Evolutionary conservation across 257 asterid genomes (phyloP).

Genomic region (Przewalskia tangutica): DNA sequence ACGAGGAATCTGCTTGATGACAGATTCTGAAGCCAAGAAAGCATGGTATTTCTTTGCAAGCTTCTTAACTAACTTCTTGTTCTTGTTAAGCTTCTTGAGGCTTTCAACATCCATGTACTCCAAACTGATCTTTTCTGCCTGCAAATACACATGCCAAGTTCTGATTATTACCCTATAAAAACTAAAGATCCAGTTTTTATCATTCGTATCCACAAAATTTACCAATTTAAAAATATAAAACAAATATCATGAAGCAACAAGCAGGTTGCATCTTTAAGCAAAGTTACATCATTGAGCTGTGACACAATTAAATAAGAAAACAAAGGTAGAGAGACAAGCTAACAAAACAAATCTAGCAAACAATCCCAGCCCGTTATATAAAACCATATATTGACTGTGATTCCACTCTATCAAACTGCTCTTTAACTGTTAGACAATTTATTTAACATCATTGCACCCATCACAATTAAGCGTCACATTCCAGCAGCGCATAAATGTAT

Average conservation of each 20-base stretch:
- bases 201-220: not conserved
- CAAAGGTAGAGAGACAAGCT: not conserved
- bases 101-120: slow-evolving; percentile 20
- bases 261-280: not conserved
- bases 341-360: too few species aligned
- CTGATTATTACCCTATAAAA: not conserved
- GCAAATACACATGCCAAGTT: not conserved
- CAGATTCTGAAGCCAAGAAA: slow-evolving; percentile 4
- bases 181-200: not conserved
- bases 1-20: slow-evolving; percentile 16
- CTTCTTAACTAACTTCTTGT: slow-evolving; percentile 19
- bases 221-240: not conserved
- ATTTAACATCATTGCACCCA: not conserved
- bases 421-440: not conserved
- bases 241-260: not conserved
- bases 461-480: not conserved
- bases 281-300: not conserved
- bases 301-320: not conserved
- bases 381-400: not conserved
- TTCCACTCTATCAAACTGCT: not conserved
- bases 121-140: slow-evolving; percentile 16
- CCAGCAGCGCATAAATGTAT: not conserved
- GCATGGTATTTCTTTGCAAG: slow-evolving; percentile 20
- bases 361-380: not conserved
- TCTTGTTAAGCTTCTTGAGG: slow-evolving; percentile 16